Conservation (phyloP, 257 asterid species). For the Leonotis leonurus region DNA sequence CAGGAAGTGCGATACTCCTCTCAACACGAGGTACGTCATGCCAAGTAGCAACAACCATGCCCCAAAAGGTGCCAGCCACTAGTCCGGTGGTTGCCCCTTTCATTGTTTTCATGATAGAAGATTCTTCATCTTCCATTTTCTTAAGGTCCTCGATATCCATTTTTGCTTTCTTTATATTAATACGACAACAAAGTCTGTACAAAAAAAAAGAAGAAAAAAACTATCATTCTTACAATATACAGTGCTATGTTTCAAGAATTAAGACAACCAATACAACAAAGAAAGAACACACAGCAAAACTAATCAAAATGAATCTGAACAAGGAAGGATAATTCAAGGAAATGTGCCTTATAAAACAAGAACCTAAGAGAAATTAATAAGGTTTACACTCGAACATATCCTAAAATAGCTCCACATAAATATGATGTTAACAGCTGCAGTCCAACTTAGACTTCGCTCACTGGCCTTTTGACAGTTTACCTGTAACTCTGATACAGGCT, state of each 20-base stretch:
- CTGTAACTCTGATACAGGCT: background rate
- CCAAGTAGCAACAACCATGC: slow-evolving; percentile 91
- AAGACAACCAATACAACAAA: background rate
- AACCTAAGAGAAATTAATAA: too few species aligned
- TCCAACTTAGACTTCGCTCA: background rate
- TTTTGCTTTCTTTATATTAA: slow-evolving; percentile 15
- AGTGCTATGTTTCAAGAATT: background rate
- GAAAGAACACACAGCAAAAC: too few species aligned
- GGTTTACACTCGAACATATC: too few species aligned
- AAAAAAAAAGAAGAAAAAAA: background rate
- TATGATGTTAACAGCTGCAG: background rate
- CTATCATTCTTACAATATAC: background rate
- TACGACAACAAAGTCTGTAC: background rate
- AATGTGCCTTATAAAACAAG: too few species aligned
- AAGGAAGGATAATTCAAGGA: background rate
- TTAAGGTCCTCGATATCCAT: slow-evolving; percentile 79
- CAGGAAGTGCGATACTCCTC: slow-evolving; percentile 92
- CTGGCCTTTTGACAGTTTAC: background rate
- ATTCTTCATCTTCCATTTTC: slow-evolving; percentile 71
- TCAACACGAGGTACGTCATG: slow-evolving; percentile 97
- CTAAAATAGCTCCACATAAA: too few species aligned
- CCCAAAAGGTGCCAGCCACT: slow-evolving; percentile 85
- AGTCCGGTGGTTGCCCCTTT: slow-evolving; percentile 81
- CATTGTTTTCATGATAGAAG: slow-evolving; percentile 49
- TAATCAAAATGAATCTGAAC: background rate